phyloP scores from a whole-genome alignment of 75 land plant species.

The Sequoia sempervirens region DNA sequence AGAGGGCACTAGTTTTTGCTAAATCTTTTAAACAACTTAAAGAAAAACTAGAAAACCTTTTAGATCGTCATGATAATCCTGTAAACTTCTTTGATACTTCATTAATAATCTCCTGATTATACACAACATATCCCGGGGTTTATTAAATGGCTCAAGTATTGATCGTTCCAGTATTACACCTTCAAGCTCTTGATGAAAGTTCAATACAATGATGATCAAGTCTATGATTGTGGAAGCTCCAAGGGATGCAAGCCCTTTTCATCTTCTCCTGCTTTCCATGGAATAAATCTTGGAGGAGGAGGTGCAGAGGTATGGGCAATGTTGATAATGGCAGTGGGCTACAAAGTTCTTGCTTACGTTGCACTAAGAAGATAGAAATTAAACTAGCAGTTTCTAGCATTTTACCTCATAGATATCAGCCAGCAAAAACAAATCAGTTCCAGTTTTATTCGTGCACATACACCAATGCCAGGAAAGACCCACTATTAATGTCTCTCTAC shows the following conservation, averaged over 20 bases:
- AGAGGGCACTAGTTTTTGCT: neutral
- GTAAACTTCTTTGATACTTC: neutral
- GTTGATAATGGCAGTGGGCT: constrained; percentile 24
- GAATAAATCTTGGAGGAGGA: constrained; percentile 14
- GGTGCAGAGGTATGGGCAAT: constrained; percentile 23
- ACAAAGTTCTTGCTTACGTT: constrained; percentile 20
- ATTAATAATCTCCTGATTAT: neutral
- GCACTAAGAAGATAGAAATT: constrained; percentile 5
- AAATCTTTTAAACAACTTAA: neutral
- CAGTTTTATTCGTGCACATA: neutral
- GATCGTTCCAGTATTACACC: constrained; percentile 29
- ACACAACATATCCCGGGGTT: constrained; percentile 22
- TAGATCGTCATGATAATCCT: neutral
- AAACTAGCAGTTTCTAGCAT: constrained; percentile 1
- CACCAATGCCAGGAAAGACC: neutral
- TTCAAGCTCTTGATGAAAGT: constrained; percentile 21
- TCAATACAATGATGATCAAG: constrained; percentile 10
- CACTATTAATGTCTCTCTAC: neutral
- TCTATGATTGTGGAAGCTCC: constrained; percentile 13
- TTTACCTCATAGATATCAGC: neutral
- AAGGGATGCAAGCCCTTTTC: constrained; percentile 22
- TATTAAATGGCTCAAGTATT: constrained; percentile 24
- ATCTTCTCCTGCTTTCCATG: constrained; percentile 11
- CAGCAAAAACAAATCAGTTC: neutral
- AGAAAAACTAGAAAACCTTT: neutral